Conservation (phyloP, 2,329 filamentous ascomycete species). For the Talaromyces marneffei region DNA sequence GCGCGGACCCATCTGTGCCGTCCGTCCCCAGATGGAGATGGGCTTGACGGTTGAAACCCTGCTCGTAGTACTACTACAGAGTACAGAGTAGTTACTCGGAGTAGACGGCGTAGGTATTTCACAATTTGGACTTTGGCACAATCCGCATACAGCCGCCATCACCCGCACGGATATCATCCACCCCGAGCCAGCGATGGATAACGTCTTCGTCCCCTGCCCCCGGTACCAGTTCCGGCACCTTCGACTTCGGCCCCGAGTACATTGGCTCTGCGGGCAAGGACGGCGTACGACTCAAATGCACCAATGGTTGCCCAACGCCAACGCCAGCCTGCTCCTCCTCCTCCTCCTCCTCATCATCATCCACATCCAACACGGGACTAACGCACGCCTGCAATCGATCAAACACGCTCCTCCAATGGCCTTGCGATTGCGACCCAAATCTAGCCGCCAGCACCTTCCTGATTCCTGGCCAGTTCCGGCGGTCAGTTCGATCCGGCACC, state of each 20-base stretch:
- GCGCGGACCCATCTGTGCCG: neutral
- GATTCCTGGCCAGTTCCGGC: constrained; percentile 10
- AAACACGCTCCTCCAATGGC: constrained; percentile 11
- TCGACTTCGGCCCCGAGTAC: neutral
- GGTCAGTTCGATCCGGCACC: constrained; percentile 4
- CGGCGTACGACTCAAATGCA: constrained; percentile 11
- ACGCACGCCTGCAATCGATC: constrained; percentile 6
- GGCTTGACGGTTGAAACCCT: neutral
- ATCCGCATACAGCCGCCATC: neutral
- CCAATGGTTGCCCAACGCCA: neutral
- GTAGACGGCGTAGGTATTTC: neutral
- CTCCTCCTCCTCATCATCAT: too few relatives aligned
- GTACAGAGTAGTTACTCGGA: too few relatives aligned
- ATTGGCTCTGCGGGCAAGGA: neutral
- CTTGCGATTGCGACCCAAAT: constrained; percentile 5
- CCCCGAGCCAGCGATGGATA: constrained; percentile 7
- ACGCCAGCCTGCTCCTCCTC: too few relatives aligned
- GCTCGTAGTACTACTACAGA: too few relatives aligned
- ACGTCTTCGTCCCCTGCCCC: constrained; percentile 3
- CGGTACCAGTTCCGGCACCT: constrained; percentile 3
- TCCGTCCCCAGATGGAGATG: neutral
- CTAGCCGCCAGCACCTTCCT: neutral
- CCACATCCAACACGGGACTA: constrained; percentile 11
- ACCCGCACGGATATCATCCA: neutral
- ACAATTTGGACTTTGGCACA: neutral